These are phyloP conservation scores for Penicillium sp. DNA, from an alignment of 2,329 filamentous ascomycete species.

Conservation along the genomic window DNA sequence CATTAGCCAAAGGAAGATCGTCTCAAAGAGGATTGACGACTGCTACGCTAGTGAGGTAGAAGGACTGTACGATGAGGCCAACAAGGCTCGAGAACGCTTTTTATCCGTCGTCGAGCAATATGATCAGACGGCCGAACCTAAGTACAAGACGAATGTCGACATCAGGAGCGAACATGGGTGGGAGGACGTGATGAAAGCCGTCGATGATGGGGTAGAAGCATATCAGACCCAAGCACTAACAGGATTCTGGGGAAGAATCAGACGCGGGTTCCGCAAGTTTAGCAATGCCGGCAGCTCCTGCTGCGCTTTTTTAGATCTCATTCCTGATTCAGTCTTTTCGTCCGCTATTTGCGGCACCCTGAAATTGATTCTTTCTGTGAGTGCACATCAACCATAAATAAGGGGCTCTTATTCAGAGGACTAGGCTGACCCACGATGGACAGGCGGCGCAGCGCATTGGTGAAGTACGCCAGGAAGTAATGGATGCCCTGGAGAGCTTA, in stretches of 20 bases:
- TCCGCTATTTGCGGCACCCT: neutral
- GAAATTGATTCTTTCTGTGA: neutral
- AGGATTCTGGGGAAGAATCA: neutral
- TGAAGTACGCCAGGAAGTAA: neutral
- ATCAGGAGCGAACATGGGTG: neutral
- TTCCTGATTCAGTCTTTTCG: neutral
- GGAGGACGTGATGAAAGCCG: neutral
- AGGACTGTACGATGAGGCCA: neutral
- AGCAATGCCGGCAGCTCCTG: neutral
- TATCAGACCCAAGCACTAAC: neutral
- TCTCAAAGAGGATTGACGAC: too few species aligned
- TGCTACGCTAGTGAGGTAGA: neutral
- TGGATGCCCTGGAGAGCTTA: neutral
- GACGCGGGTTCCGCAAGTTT: neutral
- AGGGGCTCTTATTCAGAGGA: neutral
- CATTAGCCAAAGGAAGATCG: too few species aligned
- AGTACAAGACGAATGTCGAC: neutral
- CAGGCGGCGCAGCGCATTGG: neutral
- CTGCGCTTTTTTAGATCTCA: neutral
- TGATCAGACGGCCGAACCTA: neutral
- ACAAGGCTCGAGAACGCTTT: neutral
- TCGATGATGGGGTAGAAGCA: neutral
- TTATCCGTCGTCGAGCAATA: neutral
- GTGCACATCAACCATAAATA: neutral
- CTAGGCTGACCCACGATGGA: neutral